Base-by-base conservation (phyloP, 73 alveolate species). In the Halteria grandinella region DNA sequence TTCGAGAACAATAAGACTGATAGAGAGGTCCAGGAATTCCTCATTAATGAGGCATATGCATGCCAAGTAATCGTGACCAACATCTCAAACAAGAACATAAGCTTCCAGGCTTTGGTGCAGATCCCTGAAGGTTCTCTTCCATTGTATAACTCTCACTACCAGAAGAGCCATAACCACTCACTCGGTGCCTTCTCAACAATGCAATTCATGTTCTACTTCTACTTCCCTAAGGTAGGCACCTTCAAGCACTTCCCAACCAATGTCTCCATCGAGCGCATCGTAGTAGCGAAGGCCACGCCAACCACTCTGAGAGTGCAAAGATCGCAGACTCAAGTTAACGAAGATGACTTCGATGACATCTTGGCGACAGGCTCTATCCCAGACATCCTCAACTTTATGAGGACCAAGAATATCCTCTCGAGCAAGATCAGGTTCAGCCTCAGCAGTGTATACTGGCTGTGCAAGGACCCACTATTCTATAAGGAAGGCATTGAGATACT, bases 111-210 rank as follows among this genome's bases (percentile, higher is more conserved):
- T 31, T 84, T 95, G 51, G 89, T 82, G 36, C 91, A 94, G 85
- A 64, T 91, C 27, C 99, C 99, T 37, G 92, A 92, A 79, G 98
- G 97, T 24, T 71, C 98, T 18, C 74, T 95, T 33, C 93, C 98
- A 54, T 85, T 95, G 23, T 47, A 73, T 20, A 51, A 83, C 40
- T 51, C 93, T 11, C 78, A 64, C 39, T 92, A 88, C 82, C 60
- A 91, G 17, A 87, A 92, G 55, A 76, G 96, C 0, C 66, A 51
- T 41, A 57, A 86, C 40, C 48, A 85, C 12, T 15, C 40, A 31
- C 86, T 94, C 69, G 55, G 82, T 27, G 81, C 96, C 14, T 94
- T 69, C 91, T 52, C 91, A 31, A 93, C 99, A 18, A 33, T 70
- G 12, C 71, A 89, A 48, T 58, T 91, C 85, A 69, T 62, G 51